Base-by-base conservation (phyloP, 2,329 filamentous ascomycete genomes). In the Rhinocladiella similis region DNA sequence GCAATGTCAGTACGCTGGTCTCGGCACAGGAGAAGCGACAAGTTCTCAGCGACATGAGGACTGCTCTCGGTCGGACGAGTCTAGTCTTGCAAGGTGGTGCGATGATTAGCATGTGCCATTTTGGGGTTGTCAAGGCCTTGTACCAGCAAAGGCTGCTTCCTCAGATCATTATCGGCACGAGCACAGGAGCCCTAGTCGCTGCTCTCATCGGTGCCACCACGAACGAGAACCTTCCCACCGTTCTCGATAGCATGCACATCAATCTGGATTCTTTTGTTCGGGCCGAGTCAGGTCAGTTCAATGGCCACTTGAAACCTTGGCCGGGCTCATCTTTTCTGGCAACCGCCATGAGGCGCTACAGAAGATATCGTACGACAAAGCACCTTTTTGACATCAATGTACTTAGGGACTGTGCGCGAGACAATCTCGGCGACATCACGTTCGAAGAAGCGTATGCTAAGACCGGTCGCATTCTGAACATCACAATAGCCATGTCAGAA, bases 371-470 rank as follows among this genome's bases (percentile, higher is more conserved):
- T 84, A 19, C 76, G 66, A 56, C 71, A 70, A 53, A 72, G 62
- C 87, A 86, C 46, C 87, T 93, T 76, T 90, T 92, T 60, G 91
- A 97, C 68, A 95, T 94, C 65, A 83, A 83, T 20, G 86, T 96
- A 70, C 76, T 97, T 46, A 86, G 83, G 1, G 81, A 87, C 46
- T 91, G 96, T 6, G 94, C 97, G 89, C 83, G 84, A 54, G 80
- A 80, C 33, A 77, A 94, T 66, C 80, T 96, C 3, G 91, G 91
- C 35, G 90, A 97, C 65, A 87, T 96, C 66, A 97, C 93, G 0
- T 97, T 97, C 65, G 90, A 93, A 68, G 93, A 97, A 72, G 91
- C 91, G 0, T 97, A 97, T 75, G 96, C 96, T 68, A 87, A 91
- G n/a, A 96, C 92, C 0, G 84, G 91, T 25, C 83, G 91, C 57